phyloP scores from a whole-genome alignment of 2,329 filamentous ascomycete genomes.

The Talaromyces rugulosus region DNA sequence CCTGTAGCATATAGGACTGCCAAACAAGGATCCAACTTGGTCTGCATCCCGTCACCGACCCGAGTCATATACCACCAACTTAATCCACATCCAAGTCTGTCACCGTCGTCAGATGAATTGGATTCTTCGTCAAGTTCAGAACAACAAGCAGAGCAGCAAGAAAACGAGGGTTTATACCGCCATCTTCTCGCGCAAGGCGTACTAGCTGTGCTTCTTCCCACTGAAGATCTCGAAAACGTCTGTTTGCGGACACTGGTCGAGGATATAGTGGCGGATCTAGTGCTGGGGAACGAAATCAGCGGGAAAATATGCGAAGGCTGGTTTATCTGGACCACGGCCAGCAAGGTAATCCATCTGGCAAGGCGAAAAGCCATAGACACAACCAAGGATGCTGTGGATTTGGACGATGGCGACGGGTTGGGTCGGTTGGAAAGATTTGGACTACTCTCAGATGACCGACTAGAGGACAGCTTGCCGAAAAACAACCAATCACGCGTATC shows the following conservation, averaged over 20 bases:
- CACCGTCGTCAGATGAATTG: slow-evolving; percentile 61
- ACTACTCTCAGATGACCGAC: slow-evolving; percentile 41
- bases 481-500: slow-evolving; percentile 30
- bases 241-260: slow-evolving; percentile 78
- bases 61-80: slow-evolving; percentile 78
- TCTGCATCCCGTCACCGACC: slow-evolving; percentile 58
- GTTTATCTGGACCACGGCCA: slow-evolving; percentile 81
- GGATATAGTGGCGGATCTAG: slow-evolving; percentile 85
- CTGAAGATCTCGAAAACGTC: slow-evolving; percentile 84
- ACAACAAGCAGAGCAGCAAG: slow-evolving; percentile 57
- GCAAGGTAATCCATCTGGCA: slow-evolving; percentile 59
- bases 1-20: slow-evolving; percentile 67
- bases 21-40: slow-evolving; percentile 53
- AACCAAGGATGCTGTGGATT: slow-evolving; percentile 16
- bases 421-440: slow-evolving; percentile 56
- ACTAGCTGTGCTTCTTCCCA: slow-evolving; percentile 78
- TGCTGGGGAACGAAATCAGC: slow-evolving; percentile 76
- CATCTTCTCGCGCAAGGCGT: slow-evolving; percentile 81
- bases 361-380: slow-evolving; percentile 19
- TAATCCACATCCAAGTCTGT: slow-evolving; percentile 74
- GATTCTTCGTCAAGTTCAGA: slow-evolving; percentile 41
- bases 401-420: slow-evolving; percentile 28
- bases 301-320: slow-evolving; percentile 81
- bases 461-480: slow-evolving; percentile 21
- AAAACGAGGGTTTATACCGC: slow-evolving; percentile 79